Conservation (phyloP, 2,329 filamentous ascomycete species). For the Alternaria longipes region DNA sequence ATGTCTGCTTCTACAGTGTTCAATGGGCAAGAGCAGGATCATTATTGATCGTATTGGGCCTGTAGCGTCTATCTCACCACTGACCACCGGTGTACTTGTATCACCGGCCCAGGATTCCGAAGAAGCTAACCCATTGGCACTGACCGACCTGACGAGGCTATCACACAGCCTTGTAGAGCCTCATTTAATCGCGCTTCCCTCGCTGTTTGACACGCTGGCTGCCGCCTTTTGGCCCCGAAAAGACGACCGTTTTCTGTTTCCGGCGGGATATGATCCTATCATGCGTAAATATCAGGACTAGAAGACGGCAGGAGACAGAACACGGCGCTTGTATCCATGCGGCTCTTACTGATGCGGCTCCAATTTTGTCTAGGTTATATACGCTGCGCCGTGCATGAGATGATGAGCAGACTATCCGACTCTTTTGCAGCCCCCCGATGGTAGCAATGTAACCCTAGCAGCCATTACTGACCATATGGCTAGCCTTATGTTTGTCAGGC, state of each 20-base stretch:
- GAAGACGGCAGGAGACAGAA: background rate
- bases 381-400: slow-evolving; percentile 3
- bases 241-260: background rate
- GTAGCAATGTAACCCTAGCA: background rate
- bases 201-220: background rate
- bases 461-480: background rate
- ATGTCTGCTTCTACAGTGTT: background rate
- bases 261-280: background rate
- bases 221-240: background rate
- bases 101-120: background rate
- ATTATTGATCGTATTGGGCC: too few relatives aligned
- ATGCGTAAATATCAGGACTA: background rate
- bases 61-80: slow-evolving; percentile 1
- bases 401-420: background rate
- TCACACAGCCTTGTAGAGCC: slow-evolving; percentile 1
- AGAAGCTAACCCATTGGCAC: slow-evolving; percentile 14
- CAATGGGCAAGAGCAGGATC: background rate
- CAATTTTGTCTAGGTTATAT: background rate
- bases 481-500: background rate
- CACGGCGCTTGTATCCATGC: background rate
- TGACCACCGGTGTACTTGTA: background rate
- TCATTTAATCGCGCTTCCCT: background rate
- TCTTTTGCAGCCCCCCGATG: background rate
- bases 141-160: slow-evolving; percentile 15
- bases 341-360: background rate